Percentiles rank a stretch among this genome's conserved stretches.
These are phyloP conservation scores for Hyaloraphidium curvatum DNA, from an alignment of 192 early-diverging fungal genomes.

Conservation along the genomic window DNA sequence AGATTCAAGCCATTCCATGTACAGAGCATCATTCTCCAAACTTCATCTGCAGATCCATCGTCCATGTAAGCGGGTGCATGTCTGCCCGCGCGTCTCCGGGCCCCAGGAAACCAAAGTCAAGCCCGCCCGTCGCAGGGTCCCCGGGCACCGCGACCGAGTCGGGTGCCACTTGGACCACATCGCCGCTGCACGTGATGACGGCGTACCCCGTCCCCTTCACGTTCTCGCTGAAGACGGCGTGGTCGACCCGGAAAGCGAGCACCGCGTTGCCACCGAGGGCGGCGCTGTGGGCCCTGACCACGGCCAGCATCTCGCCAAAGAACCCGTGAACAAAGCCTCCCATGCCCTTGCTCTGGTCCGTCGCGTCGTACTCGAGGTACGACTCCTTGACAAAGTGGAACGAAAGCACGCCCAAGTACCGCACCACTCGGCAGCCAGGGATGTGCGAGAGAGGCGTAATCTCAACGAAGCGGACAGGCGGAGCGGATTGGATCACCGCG, in stretches of 20 bases:
- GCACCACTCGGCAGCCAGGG: constrained; percentile 25
- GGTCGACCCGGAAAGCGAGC: constrained; percentile 40
- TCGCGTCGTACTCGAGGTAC: constrained; percentile 18
- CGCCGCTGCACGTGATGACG: not conserved
- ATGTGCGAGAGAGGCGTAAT: constrained; percentile 48
- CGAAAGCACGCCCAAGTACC: constrained; percentile 46
- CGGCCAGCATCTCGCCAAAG: constrained; percentile 39
- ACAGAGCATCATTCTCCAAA: too few relatives aligned
- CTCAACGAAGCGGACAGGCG: constrained; percentile 23
- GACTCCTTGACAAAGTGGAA: constrained; percentile 70
- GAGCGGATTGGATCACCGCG: not conserved
- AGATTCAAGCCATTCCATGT: too few relatives aligned
- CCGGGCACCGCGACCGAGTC: too few relatives aligned
- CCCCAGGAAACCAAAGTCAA: too few relatives aligned
- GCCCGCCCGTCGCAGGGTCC: too few relatives aligned
- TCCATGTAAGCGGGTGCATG: too few relatives aligned
- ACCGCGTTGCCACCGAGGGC: constrained; percentile 57
- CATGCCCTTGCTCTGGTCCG: constrained; percentile 31
- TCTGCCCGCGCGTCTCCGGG: too few relatives aligned
- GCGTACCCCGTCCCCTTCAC: not conserved
- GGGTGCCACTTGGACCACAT: not conserved
- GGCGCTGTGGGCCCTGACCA: constrained; percentile 41
- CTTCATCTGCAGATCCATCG: too few relatives aligned
- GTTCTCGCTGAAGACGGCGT: constrained; percentile 8
- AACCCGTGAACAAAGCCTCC: constrained; percentile 52